Conservation (phyloP, 164 flowering plant genomes). For the Buxus sempervirens region DNA sequence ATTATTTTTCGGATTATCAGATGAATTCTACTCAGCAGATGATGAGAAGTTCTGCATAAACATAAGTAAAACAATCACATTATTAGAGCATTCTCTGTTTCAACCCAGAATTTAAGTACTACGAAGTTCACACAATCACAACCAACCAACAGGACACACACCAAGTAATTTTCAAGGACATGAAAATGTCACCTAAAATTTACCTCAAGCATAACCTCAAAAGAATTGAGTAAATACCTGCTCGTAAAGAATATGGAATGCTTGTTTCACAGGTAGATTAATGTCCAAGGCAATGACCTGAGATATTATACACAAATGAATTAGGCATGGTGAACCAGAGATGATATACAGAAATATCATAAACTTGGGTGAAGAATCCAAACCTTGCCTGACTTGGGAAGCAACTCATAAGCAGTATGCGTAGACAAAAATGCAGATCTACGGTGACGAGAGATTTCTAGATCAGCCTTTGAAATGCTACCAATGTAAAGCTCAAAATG, state of each 20-base stretch:
- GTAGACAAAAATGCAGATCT: constrained; percentile 62
- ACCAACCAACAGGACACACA: not conserved
- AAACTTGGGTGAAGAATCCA: constrained; percentile 34
- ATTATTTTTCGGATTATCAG: too few species aligned
- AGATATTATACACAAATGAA: constrained; percentile 6
- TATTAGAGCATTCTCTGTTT: not conserved
- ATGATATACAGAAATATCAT: constrained; percentile 5
- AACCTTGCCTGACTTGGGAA: constrained; percentile 92
- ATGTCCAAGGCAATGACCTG: constrained; percentile 88
- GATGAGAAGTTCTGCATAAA: not conserved
- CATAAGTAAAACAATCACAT: not conserved
- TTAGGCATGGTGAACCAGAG: not conserved
- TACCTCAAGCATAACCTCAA: not conserved
- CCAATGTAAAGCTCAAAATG: too few species aligned
- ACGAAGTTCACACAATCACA: not conserved
- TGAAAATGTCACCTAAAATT: not conserved
- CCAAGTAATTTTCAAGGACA: not conserved
- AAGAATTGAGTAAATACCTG: constrained; percentile 49
- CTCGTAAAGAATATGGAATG: constrained; percentile 85
- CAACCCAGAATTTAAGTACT: not conserved
- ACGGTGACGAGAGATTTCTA: constrained; percentile 65
- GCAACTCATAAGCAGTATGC: constrained; percentile 81
- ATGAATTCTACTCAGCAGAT: not conserved
- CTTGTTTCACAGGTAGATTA: constrained; percentile 86
- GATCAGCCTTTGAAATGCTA: constrained; percentile 60